phyloP scores from a whole-genome alignment of 148 eudicot species.

The Silene latifolia region DNA sequence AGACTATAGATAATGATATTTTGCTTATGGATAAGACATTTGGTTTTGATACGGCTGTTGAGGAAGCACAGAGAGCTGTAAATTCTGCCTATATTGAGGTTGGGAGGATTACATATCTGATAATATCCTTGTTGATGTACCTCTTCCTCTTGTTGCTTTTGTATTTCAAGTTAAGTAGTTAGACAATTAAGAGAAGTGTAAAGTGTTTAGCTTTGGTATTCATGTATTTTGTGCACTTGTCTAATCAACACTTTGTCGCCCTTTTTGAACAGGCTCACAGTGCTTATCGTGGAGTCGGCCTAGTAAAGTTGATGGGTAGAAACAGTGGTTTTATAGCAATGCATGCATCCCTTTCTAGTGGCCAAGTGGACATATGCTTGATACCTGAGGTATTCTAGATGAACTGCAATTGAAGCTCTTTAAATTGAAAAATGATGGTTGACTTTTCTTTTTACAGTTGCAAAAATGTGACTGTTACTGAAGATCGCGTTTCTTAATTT shows the following conservation, averaged over 20 bases:
- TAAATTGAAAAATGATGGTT: slow-evolving; percentile 3
- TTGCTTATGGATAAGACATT: slow-evolving; percentile 96
- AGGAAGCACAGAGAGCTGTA: slow-evolving; percentile 97
- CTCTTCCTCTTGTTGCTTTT: neutral
- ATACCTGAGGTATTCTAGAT: slow-evolving; percentile 76
- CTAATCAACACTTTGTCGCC: neutral
- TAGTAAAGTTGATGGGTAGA: slow-evolving; percentile 97
- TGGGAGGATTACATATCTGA: slow-evolving; percentile 2
- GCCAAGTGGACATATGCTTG: slow-evolving; percentile 95
- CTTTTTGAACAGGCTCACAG: slow-evolving; percentile 70
- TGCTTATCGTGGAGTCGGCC: slow-evolving; percentile 95
- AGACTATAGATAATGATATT: slow-evolving; percentile 97
- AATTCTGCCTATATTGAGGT: slow-evolving; percentile 99
- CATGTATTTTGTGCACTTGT: neutral
- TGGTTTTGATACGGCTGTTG: slow-evolving; percentile 99
- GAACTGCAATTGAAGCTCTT: slow-evolving; percentile 6
- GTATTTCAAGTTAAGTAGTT: neutral
- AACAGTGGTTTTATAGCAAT: slow-evolving; percentile 98
- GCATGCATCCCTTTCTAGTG: slow-evolving; percentile 99
- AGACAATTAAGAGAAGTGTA: neutral
- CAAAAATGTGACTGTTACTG: slow-evolving; percentile 8
- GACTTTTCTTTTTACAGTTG: neutral
- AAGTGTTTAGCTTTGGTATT: neutral
- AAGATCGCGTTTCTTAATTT: slow-evolving; percentile 1
- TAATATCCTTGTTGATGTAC: slow-evolving; percentile 8